phyloP scores from a whole-genome alignment of 1,284 basidiomycete genomes.

The Ustilago cynodontis region DNA sequence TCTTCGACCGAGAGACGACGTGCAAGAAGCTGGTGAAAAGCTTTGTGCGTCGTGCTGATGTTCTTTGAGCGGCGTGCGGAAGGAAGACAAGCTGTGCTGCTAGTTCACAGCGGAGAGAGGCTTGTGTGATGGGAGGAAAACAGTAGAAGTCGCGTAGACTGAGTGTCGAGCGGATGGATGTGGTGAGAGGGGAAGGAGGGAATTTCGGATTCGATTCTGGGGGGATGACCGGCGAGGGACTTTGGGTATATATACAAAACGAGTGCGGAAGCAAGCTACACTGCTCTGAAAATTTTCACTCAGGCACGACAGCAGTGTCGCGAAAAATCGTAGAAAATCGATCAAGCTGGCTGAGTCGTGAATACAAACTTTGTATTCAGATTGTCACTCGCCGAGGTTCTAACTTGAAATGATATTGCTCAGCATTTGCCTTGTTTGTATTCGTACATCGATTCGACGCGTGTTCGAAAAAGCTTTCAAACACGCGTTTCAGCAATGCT shows the following conservation, averaged over 20 bases:
- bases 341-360: conserved; percentile 29
- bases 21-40: conserved; percentile 7
- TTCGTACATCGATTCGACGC: not conserved
- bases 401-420: not conserved
- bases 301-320: conserved; percentile 24
- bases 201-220: conserved; percentile 31
- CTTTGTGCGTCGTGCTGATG: conserved; percentile 24
- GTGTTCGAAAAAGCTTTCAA: not conserved
- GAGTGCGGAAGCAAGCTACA: conserved; percentile 1
- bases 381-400: not conserved
- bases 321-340: not conserved
- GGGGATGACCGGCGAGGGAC: conserved; percentile 25
- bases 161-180: conserved; percentile 53
- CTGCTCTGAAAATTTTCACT: conserved; percentile 19
- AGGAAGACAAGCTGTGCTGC: conserved; percentile 29
- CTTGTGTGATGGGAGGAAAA: conserved; percentile 16
- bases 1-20: conserved; percentile 37
- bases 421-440: not conserved
- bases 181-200: conserved; percentile 50
- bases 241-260: conserved; percentile 37
- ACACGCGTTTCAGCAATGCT: conserved; percentile 4
- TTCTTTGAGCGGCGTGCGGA: conserved; percentile 18
- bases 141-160: conserved; percentile 48
- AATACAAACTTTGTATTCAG: conserved; percentile 19
- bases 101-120: conserved; percentile 18